Evolutionary conservation across 31 red algal genomes (phyloP).

Genomic region (Odonthalia washingtoniensis): DNA sequence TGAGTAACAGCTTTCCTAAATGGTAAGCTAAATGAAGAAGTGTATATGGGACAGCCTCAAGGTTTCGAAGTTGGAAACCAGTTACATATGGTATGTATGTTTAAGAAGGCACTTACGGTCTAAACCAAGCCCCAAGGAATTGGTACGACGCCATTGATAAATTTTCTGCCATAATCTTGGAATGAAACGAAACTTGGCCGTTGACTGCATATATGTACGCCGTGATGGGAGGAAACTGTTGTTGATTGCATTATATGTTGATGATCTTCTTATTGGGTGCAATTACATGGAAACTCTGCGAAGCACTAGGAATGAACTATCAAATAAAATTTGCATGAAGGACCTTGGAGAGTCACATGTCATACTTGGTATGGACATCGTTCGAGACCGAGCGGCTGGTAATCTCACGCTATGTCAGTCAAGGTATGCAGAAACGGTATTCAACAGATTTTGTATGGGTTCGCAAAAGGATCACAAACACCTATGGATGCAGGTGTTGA

Average conservation of each 20-base stretch:
- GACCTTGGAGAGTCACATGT: conserved; percentile 27
- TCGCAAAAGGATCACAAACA: background rate
- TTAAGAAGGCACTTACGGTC: conserved; percentile 35
- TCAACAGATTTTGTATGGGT: conserved; percentile 7
- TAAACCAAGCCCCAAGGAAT: conserved; percentile 30
- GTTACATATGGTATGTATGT: conserved; percentile 20
- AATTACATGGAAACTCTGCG: background rate
- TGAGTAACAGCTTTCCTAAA: conserved; percentile 42
- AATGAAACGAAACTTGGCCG: conserved; percentile 17
- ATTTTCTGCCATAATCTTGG: conserved; percentile 13
- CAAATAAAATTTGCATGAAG: conserved; percentile 13
- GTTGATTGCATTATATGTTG: conserved; percentile 34
- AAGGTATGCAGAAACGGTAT: background rate
- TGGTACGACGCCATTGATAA: conserved; percentile 24
- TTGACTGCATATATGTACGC: conserved; percentile 36
- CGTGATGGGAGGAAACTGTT: background rate
- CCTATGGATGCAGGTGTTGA: conserved; percentile 10
- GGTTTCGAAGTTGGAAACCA: background rate
- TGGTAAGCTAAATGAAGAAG: conserved; percentile 17
- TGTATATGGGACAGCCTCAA: too few relatives aligned
- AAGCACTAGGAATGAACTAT: conserved; percentile 14
- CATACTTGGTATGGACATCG: conserved; percentile 27
- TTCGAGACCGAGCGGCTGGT: background rate
- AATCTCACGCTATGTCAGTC: conserved; percentile 2
- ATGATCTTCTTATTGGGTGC: conserved; percentile 33